These are phyloP conservation scores for Lophium mytilinum DNA, from an alignment of 495 filamentous ascomycete species.

Conservation along the genomic window DNA sequence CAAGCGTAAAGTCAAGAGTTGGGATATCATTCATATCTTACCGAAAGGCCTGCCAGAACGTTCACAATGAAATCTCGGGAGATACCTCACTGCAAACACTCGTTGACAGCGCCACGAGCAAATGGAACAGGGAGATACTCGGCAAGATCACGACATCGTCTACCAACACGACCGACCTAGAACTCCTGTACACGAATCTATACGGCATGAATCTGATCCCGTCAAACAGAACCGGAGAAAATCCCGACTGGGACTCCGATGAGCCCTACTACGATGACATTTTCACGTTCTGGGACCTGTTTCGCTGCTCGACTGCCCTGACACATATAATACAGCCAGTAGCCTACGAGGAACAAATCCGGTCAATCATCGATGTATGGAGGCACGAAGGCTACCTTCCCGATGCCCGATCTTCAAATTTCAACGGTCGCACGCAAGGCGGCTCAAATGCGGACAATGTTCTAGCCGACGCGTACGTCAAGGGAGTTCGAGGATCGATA, in stretches of 20 bases:
- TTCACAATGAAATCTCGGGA: slow-evolving; percentile 50
- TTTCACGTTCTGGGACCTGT: slow-evolving; percentile 53
- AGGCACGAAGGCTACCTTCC: slow-evolving; percentile 52
- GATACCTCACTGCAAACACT: slow-evolving; percentile 41
- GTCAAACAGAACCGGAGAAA: slow-evolving; percentile 65
- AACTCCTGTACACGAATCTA: slow-evolving; percentile 56
- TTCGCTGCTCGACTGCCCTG: slow-evolving; percentile 55
- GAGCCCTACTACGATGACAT: slow-evolving; percentile 61
- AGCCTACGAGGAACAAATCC: slow-evolving; percentile 57
- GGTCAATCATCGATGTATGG: slow-evolving; percentile 65
- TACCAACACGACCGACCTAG: slow-evolving; percentile 46
- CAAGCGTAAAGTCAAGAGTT: slow-evolving; percentile 51
- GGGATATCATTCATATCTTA: slow-evolving; percentile 64
- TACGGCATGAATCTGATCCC: slow-evolving; percentile 66
- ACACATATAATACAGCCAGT: slow-evolving; percentile 58
- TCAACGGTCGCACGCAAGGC: slow-evolving; percentile 63
- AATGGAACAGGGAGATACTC: slow-evolving; percentile 55
- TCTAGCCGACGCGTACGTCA: slow-evolving; percentile 67
- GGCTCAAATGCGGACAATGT: slow-evolving; percentile 69
- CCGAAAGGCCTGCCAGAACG: slow-evolving; percentile 52
- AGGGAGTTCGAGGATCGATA: slow-evolving; percentile 55
- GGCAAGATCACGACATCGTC: slow-evolving; percentile 53
- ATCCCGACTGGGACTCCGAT: slow-evolving; percentile 54
- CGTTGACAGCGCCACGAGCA: slow-evolving; percentile 39
- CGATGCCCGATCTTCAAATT: slow-evolving; percentile 47